phyloP scores from a whole-genome alignment of 2,329 filamentous ascomycete species.

The Penicillium rolfsii region DNA sequence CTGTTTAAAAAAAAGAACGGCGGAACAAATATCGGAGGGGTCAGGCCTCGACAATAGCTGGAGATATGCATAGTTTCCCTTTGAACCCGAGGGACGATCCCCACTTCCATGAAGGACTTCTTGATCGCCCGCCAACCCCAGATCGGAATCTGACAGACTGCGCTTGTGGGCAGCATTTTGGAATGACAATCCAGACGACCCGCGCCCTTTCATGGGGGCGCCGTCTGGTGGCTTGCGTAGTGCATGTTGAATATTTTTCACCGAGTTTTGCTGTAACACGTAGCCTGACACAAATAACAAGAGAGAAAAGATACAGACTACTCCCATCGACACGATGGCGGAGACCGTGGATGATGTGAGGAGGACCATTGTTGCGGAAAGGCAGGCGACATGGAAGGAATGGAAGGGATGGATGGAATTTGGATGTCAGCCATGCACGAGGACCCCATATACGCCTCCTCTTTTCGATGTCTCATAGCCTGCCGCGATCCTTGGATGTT shows the following conservation, averaged over 20 bases:
- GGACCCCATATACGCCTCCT: not conserved
- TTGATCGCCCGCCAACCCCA: conserved; percentile 19
- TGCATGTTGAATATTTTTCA: conserved; percentile 73
- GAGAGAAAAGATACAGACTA: conserved; percentile 74
- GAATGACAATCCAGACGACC: conserved; percentile 27
- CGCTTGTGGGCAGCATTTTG: conserved; percentile 26
- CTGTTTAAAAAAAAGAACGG: conserved; percentile 49
- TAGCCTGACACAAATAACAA: conserved; percentile 88
- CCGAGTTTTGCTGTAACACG: conserved; percentile 81
- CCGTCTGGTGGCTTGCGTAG: conserved; percentile 51
- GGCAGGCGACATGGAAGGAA: conserved; percentile 21
- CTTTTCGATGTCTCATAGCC: conserved; percentile 9
- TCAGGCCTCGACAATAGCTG: conserved; percentile 49
- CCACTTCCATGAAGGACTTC: conserved; percentile 18
- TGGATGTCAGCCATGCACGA: conserved; percentile 21
- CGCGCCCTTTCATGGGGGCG: conserved; percentile 18
- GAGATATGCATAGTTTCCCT: conserved; percentile 46
- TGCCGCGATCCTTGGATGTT: conserved; percentile 3
- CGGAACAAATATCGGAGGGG: conserved; percentile 50
- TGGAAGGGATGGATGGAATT: conserved; percentile 15
- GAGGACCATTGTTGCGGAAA: conserved; percentile 47
- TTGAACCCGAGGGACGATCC: conserved; percentile 9
- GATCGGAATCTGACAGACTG: conserved; percentile 21
- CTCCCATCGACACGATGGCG: conserved; percentile 46
- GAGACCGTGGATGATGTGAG: conserved; percentile 51